Evolutionary conservation across 352 stramenopile species (phyloP).

Genomic region (Phytophthora boehmeriae): DNA sequence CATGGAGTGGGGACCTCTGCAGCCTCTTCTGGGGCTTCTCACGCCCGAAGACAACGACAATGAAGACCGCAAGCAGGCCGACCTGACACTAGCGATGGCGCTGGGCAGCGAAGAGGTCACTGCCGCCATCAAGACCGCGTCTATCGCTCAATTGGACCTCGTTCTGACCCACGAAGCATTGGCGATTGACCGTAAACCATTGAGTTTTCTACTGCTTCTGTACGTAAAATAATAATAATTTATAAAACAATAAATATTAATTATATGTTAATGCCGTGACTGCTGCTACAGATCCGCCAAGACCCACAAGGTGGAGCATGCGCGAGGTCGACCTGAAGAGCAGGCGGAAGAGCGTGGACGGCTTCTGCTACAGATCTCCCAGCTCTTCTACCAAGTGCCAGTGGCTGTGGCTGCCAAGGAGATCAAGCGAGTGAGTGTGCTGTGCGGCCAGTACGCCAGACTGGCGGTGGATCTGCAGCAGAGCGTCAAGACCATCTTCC

Average conservation of each 20-base stretch:
- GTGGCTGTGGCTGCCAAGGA: constrained; percentile 59
- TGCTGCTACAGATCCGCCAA: constrained; percentile 45
- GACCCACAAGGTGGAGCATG: constrained; percentile 57
- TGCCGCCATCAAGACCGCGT: constrained; percentile 48
- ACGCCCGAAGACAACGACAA: constrained; percentile 36
- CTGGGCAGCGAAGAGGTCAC: constrained; percentile 55
- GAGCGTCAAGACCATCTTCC: constrained; percentile 69
- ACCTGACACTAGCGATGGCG: constrained; percentile 46
- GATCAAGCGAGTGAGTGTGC: constrained; percentile 58
- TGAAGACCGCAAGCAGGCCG: constrained; percentile 54
- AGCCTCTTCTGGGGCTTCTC: constrained; percentile 53
- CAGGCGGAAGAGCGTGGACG: constrained; percentile 23
- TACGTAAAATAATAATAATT: constrained; percentile 31
- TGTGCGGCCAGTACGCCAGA: constrained; percentile 57
- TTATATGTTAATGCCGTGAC: not conserved
- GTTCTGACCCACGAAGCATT: constrained; percentile 60
- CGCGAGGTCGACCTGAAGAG: constrained; percentile 23
- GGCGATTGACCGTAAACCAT: constrained; percentile 54
- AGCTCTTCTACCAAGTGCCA: constrained; percentile 57
- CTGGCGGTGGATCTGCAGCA: constrained; percentile 56
- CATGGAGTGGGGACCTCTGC: constrained; percentile 64
- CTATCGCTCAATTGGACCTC: constrained; percentile 63
- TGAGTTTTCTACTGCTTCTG: constrained; percentile 51
- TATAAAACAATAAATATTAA: not conserved
- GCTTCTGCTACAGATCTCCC: constrained; percentile 53